Percentiles rank a stretch among this genome's conserved stretches.
phyloP scores from a whole-genome alignment of 176 grass and related monocot genomes.

The Elaeis guineensis region DNA sequence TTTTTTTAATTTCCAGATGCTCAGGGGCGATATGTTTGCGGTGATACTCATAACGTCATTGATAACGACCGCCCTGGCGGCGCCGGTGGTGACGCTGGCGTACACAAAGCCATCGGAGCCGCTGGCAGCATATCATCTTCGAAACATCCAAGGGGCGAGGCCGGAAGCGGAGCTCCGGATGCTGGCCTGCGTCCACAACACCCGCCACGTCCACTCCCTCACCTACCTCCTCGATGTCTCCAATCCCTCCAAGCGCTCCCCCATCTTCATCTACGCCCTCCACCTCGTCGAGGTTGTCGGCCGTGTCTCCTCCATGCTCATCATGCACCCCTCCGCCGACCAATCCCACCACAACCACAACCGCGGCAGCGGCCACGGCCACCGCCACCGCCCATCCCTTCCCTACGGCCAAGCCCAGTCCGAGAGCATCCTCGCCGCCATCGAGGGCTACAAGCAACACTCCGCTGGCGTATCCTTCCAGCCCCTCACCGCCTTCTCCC shows the following conservation, averaged over 20 bases:
- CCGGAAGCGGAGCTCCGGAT: constrained; percentile 30
- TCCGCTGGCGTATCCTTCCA: constrained; percentile 17
- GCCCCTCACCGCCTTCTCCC: constrained; percentile 23
- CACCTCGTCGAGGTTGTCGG: constrained; percentile 36
- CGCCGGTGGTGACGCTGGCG: constrained; percentile 6
- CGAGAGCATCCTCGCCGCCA: constrained; percentile 24
- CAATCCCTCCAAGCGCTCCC: constrained; percentile 26
- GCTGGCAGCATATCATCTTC: constrained; percentile 13
- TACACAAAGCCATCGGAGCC: constrained; percentile 1
- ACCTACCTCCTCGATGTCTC: constrained; percentile 26
- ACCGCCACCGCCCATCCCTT: not conserved
- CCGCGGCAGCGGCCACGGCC: not conserved
- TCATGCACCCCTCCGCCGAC: constrained; percentile 19
- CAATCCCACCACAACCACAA: not conserved
- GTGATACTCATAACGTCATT: constrained; percentile 18
- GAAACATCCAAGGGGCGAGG: constrained; percentile 24
- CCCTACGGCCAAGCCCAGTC: constrained; percentile 5
- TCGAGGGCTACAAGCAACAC: constrained; percentile 32
- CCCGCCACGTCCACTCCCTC: constrained; percentile 31
- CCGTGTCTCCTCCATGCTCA: constrained; percentile 31
- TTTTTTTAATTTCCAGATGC: constrained; percentile 13
- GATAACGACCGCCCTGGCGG: constrained; percentile 10
- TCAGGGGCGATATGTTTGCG: constrained; percentile 2
- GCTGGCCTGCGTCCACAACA: constrained; percentile 32
- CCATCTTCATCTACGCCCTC: constrained; percentile 32